Evolutionary conservation across 331 rosid species (phyloP).

Genomic region (Quercus lobata): DNA sequence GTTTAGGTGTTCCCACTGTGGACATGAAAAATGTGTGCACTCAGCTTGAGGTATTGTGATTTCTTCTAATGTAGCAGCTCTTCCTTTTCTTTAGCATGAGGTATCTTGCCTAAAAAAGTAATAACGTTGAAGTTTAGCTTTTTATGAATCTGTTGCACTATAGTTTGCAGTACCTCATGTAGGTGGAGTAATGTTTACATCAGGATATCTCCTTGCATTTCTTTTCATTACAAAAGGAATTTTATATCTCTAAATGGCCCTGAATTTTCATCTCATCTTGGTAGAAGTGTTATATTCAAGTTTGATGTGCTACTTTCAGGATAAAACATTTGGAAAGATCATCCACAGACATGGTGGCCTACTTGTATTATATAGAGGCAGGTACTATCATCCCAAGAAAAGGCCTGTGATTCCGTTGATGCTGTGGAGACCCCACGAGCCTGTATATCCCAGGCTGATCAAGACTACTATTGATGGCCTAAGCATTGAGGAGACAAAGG

Average conservation of each 20-base stretch:
- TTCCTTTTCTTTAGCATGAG: conserved; percentile 5
- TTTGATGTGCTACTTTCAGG: conserved; percentile 48
- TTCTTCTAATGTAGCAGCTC: not conserved
- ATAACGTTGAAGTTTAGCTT: not conserved
- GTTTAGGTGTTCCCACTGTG: conserved; percentile 86
- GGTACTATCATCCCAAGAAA: conserved; percentile 65
- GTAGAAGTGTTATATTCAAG: not conserved
- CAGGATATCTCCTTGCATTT: not conserved
- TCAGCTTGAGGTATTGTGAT: conserved; percentile 62
- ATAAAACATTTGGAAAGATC: conserved; percentile 82
- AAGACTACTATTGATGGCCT: conserved; percentile 87
- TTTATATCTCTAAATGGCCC: not conserved
- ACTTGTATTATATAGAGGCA: conserved; percentile 76
- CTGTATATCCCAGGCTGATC: conserved; percentile 81
- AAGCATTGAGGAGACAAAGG: conserved; percentile 79
- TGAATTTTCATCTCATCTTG: conserved; percentile 1
- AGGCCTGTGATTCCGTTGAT: conserved; percentile 80
- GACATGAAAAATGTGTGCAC: conserved; percentile 86
- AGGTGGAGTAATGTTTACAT: not conserved
- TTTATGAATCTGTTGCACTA: not conserved
- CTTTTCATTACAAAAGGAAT: not conserved
- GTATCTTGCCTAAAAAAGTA: not conserved
- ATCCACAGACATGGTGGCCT: conserved; percentile 74
- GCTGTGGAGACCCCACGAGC: conserved; percentile 96
- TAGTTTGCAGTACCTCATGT: not conserved